phyloP scores from a whole-genome alignment of 441 rosid genomes.

The Heliophila coronopifolia region DNA sequence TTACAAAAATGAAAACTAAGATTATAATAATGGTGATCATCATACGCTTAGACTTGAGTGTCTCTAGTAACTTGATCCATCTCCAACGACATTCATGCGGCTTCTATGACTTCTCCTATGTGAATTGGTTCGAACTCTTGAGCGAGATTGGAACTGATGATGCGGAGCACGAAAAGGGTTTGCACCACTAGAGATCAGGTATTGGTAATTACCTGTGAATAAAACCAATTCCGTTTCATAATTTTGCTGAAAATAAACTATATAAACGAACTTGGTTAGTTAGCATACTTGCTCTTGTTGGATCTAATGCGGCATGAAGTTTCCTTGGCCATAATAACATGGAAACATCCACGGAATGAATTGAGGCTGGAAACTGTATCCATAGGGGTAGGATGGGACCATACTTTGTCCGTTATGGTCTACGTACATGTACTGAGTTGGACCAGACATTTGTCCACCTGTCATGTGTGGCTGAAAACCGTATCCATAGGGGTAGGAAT shows the following conservation, averaged over 20 bases:
- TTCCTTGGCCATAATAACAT: constrained; percentile 28
- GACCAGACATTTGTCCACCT: constrained; percentile 2
- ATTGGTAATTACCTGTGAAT: constrained; percentile 28
- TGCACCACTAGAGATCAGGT: constrained; percentile 43
- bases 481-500: too few relatives aligned
- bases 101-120: constrained; percentile 62
- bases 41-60: too few relatives aligned
- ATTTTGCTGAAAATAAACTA: background rate
- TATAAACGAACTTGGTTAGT: background rate
- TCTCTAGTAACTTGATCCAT: constrained; percentile 83
- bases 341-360: constrained; percentile 48
- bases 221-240: background rate
- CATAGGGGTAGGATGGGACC: constrained; percentile 31
- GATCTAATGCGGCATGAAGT: constrained; percentile 39
- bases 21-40: too few relatives aligned
- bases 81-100: constrained; percentile 74
- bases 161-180: constrained; percentile 58
- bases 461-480: constrained; percentile 5
- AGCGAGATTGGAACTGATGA: too few relatives aligned
- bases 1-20: too few relatives aligned
- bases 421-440: constrained; percentile 42
- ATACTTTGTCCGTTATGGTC: constrained; percentile 37
- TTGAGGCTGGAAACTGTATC: constrained; percentile 52
- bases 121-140: constrained; percentile 41
- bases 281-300: constrained; percentile 37